Evolutionary conservation across 2,329 filamentous ascomycete genomes (phyloP).

Genomic region (Xylaria digitata): DNA sequence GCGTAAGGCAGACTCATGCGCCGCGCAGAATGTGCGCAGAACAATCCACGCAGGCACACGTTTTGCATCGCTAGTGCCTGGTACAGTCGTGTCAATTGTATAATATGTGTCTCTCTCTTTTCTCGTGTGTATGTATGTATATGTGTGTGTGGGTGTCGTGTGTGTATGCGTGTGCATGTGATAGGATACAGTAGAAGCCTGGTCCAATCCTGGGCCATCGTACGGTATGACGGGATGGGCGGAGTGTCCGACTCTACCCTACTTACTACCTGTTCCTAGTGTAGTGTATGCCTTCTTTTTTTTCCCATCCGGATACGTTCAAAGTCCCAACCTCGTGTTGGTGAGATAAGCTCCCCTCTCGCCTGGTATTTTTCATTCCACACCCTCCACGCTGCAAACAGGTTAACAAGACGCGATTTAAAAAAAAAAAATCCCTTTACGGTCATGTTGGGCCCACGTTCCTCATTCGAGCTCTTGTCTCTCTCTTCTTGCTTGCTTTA

Average conservation of each 20-base stretch:
- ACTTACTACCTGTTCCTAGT: no score
- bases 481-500: not conserved
- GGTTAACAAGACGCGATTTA: no score
- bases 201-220: not conserved
- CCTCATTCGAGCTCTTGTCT: not conserved
- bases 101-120: slow-evolving; percentile 3
- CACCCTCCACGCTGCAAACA: slow-evolving; percentile 1
- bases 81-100: slow-evolving; percentile 21
- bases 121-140: slow-evolving; percentile 2
- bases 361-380: not conserved
- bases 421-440: no score
- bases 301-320: not conserved
- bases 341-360: slow-evolving; percentile 11
- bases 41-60: slow-evolving; percentile 29
- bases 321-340: slow-evolving; percentile 18
- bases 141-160: slow-evolving; percentile 2
- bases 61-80: slow-evolving; percentile 31
- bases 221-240: slow-evolving; percentile 30
- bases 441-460: not conserved
- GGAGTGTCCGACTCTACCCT: slow-evolving; percentile 28
- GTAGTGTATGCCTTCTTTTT: not conserved
- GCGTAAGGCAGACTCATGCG: slow-evolving; percentile 19
- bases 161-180: slow-evolving; percentile 5
- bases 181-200: slow-evolving; percentile 2
- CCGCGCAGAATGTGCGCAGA: slow-evolving; percentile 1